A percentile compares a stretch with the other conserved stretches of the same genome.
These are phyloP conservation scores for Aegilops tauschii DNA, from an alignment of 176 grass and related monocot genomes.

Conservation along the genomic window DNA sequence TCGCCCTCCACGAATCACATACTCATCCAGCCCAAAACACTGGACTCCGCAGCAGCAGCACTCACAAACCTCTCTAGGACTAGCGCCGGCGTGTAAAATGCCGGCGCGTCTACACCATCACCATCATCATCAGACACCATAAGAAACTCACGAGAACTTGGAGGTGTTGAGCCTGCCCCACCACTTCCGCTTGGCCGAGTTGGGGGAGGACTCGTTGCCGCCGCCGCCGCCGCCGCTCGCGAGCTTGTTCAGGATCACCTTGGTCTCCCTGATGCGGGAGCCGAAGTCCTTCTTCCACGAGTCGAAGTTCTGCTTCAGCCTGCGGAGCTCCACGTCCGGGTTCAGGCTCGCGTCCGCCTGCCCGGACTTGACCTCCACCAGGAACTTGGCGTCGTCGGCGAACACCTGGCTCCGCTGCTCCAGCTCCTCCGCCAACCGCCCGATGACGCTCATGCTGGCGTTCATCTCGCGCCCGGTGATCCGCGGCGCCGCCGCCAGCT, in stretches of 20 bases:
- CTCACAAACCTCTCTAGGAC: constrained; percentile 6
- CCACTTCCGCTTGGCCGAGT: constrained; percentile 77
- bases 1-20: constrained; percentile 50
- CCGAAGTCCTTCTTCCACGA: constrained; percentile 86
- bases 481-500: not conserved
- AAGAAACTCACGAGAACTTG: constrained; percentile 53
- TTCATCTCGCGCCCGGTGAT: constrained; percentile 56
- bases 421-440: constrained; percentile 62
- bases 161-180: constrained; percentile 78
- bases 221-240: not conserved
- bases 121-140: not conserved
- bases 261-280: constrained; percentile 68
- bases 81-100: constrained; percentile 37
- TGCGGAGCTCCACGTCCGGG: constrained; percentile 77
- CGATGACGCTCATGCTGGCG: constrained; percentile 52
- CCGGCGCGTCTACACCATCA: constrained; percentile 12
- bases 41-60: constrained; percentile 17
- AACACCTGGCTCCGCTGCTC: constrained; percentile 86
- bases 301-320: constrained; percentile 82
- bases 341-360: constrained; percentile 72
- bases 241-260: constrained; percentile 83
- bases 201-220: constrained; percentile 46
- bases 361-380: constrained; percentile 93
- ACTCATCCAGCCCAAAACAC: constrained; percentile 32
- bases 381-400: constrained; percentile 71